These are phyloP conservation scores for Diaporthe longicolla DNA, from an alignment of 2,329 filamentous ascomycete species.

Conservation along the genomic window DNA sequence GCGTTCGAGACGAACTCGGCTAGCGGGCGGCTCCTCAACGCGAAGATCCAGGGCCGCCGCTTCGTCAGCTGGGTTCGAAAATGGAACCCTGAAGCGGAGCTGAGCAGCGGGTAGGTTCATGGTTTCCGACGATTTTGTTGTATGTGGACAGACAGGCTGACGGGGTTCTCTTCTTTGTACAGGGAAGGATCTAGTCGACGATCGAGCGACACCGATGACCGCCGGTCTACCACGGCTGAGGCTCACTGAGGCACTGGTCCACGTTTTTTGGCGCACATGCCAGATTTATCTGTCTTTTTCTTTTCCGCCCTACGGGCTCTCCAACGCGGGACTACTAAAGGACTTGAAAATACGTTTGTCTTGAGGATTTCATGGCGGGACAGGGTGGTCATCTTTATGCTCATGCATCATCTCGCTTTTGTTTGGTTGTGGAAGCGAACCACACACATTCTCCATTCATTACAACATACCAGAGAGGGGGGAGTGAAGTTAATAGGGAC, in stretches of 20 bases:
- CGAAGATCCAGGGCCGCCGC: constrained; percentile 37
- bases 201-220: constrained; percentile 2
- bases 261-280: neutral
- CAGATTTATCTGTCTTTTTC: neutral
- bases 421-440: neutral
- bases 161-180: neutral
- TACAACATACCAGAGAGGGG: neutral
- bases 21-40: constrained; percentile 23
- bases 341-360: neutral
- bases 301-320: neutral
- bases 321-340: neutral
- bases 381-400: too few species aligned
- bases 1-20: constrained; percentile 38
- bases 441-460: neutral
- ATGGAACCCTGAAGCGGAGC: constrained; percentile 35
- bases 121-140: too few species aligned
- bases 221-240: constrained; percentile 23
- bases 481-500: neutral
- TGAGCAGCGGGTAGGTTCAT: constrained; percentile 13
- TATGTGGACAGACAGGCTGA: neutral
- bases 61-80: constrained; percentile 38
- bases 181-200: constrained; percentile 20
- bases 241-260: neutral
- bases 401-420: neutral
- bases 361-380: neutral